phyloP scores from a whole-genome alignment of 2,329 filamentous ascomycete genomes.

The Fusarium mexicanum region DNA sequence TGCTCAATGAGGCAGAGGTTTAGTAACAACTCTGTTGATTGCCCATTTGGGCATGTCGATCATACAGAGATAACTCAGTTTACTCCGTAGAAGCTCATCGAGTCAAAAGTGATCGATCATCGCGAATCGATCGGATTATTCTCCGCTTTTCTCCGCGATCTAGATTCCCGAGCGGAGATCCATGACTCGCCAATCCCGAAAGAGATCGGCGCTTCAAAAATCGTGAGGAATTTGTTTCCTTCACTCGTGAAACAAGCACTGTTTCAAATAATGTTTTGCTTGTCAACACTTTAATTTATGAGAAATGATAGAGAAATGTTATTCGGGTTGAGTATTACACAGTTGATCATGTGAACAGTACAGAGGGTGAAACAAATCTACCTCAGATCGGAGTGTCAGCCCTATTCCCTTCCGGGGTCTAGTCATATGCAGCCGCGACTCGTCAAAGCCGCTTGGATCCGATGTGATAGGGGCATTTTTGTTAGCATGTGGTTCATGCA shows the following conservation, averaged over 20 bases:
- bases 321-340: rapidly evolving
- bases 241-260: rapidly evolving
- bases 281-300: rapidly evolving
- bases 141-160: background rate
- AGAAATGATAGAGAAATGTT: rapidly evolving
- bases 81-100: background rate
- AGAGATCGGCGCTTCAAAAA: background rate
- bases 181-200: background rate
- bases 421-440: background rate
- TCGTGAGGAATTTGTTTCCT: background rate
- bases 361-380: background rate
- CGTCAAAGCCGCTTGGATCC: background rate
- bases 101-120: background rate
- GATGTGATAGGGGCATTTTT: background rate
- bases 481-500: background rate
- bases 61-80: background rate
- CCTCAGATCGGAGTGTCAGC: background rate
- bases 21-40: rapidly evolving
- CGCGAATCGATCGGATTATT: background rate
- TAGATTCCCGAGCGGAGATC: background rate
- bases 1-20: rapidly evolving
- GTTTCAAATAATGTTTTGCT: rapidly evolving
- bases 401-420: background rate
- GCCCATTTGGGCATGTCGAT: background rate
- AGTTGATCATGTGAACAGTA: background rate